Percentiles rank a stretch among this genome's conserved stretches.
Evolutionary conservation across 2,329 filamentous ascomycete genomes (phyloP).

Genomic region (Xylariaceae sp.): DNA sequence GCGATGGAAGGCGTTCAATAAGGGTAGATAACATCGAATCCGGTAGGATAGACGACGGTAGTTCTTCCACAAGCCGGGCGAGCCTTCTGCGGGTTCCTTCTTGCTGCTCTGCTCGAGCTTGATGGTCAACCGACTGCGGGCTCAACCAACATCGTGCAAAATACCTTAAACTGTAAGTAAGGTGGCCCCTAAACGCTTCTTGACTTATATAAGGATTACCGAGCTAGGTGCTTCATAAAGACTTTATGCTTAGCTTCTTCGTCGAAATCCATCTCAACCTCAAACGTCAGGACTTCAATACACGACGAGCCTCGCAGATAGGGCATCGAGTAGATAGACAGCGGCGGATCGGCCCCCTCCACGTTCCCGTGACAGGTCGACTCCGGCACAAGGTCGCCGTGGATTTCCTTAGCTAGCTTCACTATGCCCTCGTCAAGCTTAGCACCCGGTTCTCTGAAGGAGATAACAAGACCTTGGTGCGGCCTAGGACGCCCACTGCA

Average conservation of each 20-base stretch:
- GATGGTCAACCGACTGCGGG: constrained; percentile 20
- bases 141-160: constrained; percentile 38
- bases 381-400: constrained; percentile 38
- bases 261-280: constrained; percentile 30
- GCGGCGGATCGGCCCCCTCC: constrained; percentile 36
- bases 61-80: constrained; percentile 5
- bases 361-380: constrained; percentile 33
- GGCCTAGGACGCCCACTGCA: constrained; percentile 13
- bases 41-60: constrained; percentile 3
- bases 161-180: constrained; percentile 28
- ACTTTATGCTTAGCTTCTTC: constrained; percentile 21
- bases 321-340: constrained; percentile 33
- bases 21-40: constrained; percentile 1
- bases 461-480: constrained; percentile 22
- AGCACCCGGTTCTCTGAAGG: constrained; percentile 24
- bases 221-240: constrained; percentile 26
- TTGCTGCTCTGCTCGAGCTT: background rate
- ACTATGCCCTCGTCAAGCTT: constrained; percentile 24
- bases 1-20: constrained; percentile 31
- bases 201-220: constrained; percentile 14
- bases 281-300: constrained; percentile 32
- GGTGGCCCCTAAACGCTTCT: background rate
- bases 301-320: constrained; percentile 35
- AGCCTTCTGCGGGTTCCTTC: constrained; percentile 31
- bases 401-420: constrained; percentile 36